Conservation (phyloP, 331 rosid species). For the Rhamnella rubrinervis region DNA sequence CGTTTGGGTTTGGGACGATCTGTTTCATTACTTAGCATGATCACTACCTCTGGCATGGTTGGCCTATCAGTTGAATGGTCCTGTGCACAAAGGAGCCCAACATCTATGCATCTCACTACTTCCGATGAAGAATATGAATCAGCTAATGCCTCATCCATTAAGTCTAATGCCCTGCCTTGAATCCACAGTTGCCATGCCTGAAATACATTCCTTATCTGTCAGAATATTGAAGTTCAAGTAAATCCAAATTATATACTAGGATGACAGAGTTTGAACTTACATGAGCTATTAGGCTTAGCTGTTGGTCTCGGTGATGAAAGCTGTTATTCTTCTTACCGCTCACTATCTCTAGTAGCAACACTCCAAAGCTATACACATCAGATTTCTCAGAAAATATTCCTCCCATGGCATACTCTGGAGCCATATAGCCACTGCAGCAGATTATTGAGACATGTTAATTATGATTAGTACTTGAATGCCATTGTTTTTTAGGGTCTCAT, state of each 20-base stretch:
- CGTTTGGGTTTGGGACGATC: constrained; percentile 17
- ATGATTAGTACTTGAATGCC: not conserved
- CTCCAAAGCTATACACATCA: constrained; percentile 43
- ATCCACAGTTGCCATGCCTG: constrained; percentile 33
- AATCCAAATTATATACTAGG: not conserved
- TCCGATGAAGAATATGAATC: not conserved
- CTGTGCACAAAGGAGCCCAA: constrained; percentile 32
- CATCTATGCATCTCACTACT: constrained; percentile 15
- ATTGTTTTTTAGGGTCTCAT: not conserved
- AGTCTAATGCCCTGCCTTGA: constrained; percentile 1
- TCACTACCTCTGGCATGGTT: constrained; percentile 10
- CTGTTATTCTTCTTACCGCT: constrained; percentile 29
- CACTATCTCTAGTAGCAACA: constrained; percentile 31
- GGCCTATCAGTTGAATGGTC: constrained; percentile 27
- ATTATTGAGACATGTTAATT: not conserved
- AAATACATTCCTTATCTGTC: not conserved
- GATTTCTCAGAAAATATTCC: constrained; percentile 40
- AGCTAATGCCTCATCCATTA: constrained; percentile 10
- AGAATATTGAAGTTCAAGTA: not conserved
- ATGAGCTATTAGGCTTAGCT: constrained; percentile 15
- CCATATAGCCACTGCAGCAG: constrained; percentile 24
- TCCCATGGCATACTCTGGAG: constrained; percentile 35
- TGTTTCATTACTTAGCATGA: constrained; percentile 23
- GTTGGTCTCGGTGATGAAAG: constrained; percentile 14
- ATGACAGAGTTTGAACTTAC: constrained; percentile 16